Base-by-base conservation (phyloP, 164 flowering plant genomes). In the Litsea cubeba region DNA sequence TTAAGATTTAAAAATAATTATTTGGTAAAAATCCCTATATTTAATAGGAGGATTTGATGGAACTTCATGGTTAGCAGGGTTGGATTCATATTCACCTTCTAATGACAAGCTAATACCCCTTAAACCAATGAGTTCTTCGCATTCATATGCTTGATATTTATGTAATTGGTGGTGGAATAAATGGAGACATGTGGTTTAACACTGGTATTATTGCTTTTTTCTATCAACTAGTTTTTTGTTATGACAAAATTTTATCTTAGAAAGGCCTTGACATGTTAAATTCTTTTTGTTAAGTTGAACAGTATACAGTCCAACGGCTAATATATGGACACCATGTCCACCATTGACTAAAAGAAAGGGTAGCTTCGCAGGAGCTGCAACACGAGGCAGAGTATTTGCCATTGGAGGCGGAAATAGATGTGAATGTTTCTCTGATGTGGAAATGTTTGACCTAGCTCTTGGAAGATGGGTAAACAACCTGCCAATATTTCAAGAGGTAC, bases 321-420 rank as follows among this genome's bases (percentile, higher is more conserved):
- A 89, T 68, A 70, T 81, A 66, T 95, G 99, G 98, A 89, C 81
- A 17, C 20, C 28, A 1, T 78, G 83, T 35, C 89, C 96, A 68
- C 77, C 90, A 50, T 82, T 93, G 79, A 85, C 71, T 69, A 72
- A 58, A 70, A 74, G 70, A 71, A 95, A 85, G 76, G 98, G 99
- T 70, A 80, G 88, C 77, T 80, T 92, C 79, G 93, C 87, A 74
- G 94, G 88, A 66, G 94, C 84, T 74, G 51, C 86, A 69, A 49
- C 86, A 68, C 51, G 89, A 68, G 72, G 79, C 65, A 95, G 86
- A 76, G 74, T 93, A 75, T 95, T 77, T 89, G 94, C 95, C 7
- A 46, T 93, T 75, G 99, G 99, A 78, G 99, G 99, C 62, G 98
- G 92, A 66, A 82, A 91, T 88, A 95, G 93, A 10, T 15, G 58